These are phyloP conservation scores for Galerina marginata DNA, from an alignment of 768 basidiomycete species.

Conservation along the genomic window DNA sequence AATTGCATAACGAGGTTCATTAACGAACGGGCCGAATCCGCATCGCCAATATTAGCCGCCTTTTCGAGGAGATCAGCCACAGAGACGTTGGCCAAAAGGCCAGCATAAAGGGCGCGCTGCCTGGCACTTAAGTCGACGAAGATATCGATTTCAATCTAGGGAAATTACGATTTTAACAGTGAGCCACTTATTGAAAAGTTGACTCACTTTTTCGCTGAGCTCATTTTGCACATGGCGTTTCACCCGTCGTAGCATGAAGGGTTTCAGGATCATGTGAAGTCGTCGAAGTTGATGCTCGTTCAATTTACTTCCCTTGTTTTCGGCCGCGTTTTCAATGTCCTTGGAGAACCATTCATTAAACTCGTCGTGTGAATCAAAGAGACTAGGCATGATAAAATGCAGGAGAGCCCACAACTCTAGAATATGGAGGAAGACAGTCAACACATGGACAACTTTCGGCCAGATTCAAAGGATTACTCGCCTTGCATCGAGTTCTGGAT, in stretches of 20 bases:
- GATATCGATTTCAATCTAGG: constrained; percentile 95
- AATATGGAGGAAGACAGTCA: constrained; percentile 14
- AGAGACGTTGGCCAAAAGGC: constrained; percentile 90
- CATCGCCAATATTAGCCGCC: constrained; percentile 89
- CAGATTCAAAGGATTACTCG: constrained; percentile 34
- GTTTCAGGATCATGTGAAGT: constrained; percentile 98
- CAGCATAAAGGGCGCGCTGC: constrained; percentile 89
- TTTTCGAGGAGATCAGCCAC: constrained; percentile 93
- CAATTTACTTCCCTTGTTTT: constrained; percentile 88
- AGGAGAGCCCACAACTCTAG: constrained; percentile 96
- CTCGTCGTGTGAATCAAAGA: constrained; percentile 99
- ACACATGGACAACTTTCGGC: neutral
- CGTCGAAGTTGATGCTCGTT: constrained; percentile 95
- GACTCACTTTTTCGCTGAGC: constrained; percentile 89
- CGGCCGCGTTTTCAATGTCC: constrained; percentile 94
- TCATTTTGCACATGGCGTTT: constrained; percentile 99
- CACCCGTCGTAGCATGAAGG: constrained; percentile 97
- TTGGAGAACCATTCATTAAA: constrained; percentile 99
- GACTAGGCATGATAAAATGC: constrained; percentile 99
- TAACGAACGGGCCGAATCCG: constrained; percentile 88
- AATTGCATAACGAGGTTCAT: constrained; percentile 99
- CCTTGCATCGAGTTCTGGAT: constrained; percentile 99
- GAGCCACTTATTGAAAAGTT: constrained; percentile 9
- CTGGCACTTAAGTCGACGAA: constrained; percentile 94
- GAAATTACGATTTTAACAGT: neutral